Percentiles rank a stretch among this genome's conserved stretches.
Evolutionary conservation across 345 rosid species (phyloP).

Genomic region (Hibiscus trionum): DNA sequence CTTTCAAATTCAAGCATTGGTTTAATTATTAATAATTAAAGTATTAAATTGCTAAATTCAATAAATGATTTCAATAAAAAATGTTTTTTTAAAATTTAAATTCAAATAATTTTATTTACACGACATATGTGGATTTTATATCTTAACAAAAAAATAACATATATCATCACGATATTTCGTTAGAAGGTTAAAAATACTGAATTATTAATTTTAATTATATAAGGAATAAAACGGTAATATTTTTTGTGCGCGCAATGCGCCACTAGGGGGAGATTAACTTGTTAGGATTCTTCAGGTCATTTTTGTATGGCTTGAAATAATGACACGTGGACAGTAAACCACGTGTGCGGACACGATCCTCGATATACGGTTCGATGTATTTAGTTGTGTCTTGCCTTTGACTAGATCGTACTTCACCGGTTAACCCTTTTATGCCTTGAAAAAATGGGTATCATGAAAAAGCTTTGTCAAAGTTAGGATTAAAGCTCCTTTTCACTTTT

Average conservation of each 20-base stretch:
- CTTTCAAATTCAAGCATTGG: not conserved
- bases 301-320: not conserved
- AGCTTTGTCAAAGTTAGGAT: not conserved
- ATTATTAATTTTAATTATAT: not conserved
- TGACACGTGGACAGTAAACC: not conserved
- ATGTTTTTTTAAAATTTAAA: no score
- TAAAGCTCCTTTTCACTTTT: not conserved
- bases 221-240: not conserved
- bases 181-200: no score
- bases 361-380: not conserved
- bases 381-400: not conserved
- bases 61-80: no score
- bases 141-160: no score
- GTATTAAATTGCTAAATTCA: not conserved
- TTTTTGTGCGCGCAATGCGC: not conserved
- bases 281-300: not conserved
- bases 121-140: no score
- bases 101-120: no score
- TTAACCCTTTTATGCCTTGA: not conserved
- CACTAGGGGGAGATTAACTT: not conserved
- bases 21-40: not conserved
- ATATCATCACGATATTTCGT: no score
- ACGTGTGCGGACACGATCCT: conserved; percentile 11
- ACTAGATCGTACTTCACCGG: not conserved
- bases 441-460: not conserved